Conservation (phyloP, 352 stramenopile genomes). For the Phytophthora hybrid region DNA sequence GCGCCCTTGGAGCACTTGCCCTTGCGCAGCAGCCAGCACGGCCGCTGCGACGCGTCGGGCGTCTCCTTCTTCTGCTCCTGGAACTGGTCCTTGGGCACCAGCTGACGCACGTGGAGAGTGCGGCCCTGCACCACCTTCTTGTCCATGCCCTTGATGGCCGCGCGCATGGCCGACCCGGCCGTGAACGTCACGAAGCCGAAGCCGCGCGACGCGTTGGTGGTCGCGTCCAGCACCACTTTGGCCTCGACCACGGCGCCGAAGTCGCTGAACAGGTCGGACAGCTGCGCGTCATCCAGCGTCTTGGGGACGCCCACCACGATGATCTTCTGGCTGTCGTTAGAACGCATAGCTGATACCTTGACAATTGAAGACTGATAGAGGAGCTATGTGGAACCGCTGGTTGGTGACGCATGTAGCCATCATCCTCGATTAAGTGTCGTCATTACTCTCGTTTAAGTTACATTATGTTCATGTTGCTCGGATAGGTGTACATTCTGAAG, state of each 20-base stretch:
- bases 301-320: slow-evolving; percentile 86
- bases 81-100: slow-evolving; percentile 80
- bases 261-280: slow-evolving; percentile 76
- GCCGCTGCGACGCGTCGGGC: slow-evolving; percentile 51
- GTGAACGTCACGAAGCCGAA: slow-evolving; percentile 90
- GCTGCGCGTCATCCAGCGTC: slow-evolving; percentile 69
- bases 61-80: slow-evolving; percentile 54
- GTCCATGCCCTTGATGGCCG: slow-evolving; percentile 81
- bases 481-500: neutral
- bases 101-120: slow-evolving; percentile 74
- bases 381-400: neutral
- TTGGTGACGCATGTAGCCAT: neutral
- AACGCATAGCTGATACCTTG: slow-evolving; percentile 39
- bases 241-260: slow-evolving; percentile 79
- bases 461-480: no score
- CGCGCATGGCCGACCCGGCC: slow-evolving; percentile 68
- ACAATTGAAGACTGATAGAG: neutral
- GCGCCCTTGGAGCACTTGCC: slow-evolving; percentile 81
- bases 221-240: slow-evolving; percentile 75
- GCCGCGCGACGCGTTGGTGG: slow-evolving; percentile 68
- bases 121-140: slow-evolving; percentile 75
- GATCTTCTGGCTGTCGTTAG: slow-evolving; percentile 87
- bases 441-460: neutral
- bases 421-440: neutral
- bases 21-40: slow-evolving; percentile 81